Evolutionary conservation across 306 rosid genomes (phyloP).

Genomic region (Ceratonia siliqua): DNA sequence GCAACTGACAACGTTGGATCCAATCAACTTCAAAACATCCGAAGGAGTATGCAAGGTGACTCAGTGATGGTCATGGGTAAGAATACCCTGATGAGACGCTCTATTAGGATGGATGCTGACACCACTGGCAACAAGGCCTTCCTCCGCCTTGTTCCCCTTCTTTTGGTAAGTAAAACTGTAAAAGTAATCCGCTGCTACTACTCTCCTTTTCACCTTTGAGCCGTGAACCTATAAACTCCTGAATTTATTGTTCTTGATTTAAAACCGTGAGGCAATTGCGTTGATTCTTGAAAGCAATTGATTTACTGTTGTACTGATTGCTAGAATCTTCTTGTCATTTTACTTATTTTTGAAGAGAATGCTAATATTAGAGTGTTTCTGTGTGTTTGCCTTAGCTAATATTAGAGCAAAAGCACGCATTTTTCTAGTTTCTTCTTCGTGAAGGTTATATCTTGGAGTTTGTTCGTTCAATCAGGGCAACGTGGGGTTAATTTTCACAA

Average conservation of each 20-base stretch:
- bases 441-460: not conserved
- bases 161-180: conserved; percentile 61
- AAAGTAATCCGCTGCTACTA: not conserved
- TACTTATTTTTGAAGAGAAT: not conserved
- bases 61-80: conserved; percentile 80
- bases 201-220: not conserved
- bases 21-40: conserved; percentile 67
- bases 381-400: not conserved
- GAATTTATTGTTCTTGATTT: not conserved
- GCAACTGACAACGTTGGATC: conserved; percentile 74
- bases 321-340: not conserved
- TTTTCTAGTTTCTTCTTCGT: not conserved
- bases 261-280: not conserved
- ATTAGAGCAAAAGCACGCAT: not conserved
- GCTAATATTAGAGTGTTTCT: not conserved
- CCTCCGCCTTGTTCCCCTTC: conserved; percentile 74
- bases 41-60: conserved; percentile 65
- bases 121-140: conserved; percentile 61
- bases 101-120: conserved; percentile 54
- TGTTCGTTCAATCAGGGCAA: conserved; percentile 52
- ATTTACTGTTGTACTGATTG: not conserved
- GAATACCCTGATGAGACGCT: conserved; percentile 58
- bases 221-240: not conserved
- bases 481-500: conserved; percentile 79
- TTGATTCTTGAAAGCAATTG: not conserved